phyloP scores from a whole-genome alignment of 139 green algal species.

The Closterium sp. region DNA sequence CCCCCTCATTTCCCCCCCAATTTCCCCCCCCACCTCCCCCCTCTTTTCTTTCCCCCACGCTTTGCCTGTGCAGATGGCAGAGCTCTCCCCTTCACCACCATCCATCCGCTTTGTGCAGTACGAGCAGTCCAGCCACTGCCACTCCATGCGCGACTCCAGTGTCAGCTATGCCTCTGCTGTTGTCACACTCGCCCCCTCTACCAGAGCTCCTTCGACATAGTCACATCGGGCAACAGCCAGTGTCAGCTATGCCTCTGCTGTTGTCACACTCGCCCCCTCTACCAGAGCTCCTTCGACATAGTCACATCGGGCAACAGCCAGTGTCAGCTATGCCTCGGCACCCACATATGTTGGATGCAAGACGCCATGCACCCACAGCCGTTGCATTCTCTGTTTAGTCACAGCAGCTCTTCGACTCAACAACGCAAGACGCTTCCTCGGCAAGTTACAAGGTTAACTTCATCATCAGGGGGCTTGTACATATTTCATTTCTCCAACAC shows the following conservation, averaged over 20 bases:
- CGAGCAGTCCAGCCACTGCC: slow-evolving; percentile 56
- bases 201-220: neutral
- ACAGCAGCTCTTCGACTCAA: too few species aligned
- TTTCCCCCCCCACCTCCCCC: neutral
- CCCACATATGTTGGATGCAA: too few species aligned
- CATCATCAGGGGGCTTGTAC: too few species aligned
- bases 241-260: neutral
- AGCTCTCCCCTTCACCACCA: neutral
- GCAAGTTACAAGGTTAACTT: too few species aligned
- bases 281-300: neutral
- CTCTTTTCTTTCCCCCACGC: neutral
- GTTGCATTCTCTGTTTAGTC: too few species aligned
- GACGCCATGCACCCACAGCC: too few species aligned
- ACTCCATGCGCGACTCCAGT: slow-evolving; percentile 34
- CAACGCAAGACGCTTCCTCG: too few species aligned
- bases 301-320: neutral
- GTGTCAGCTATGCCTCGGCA: neutral
- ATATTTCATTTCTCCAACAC: too few species aligned
- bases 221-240: neutral
- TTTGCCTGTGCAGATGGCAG: neutral
- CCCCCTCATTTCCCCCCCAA: neutral
- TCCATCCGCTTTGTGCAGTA: slow-evolving; percentile 52
- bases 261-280: neutral
- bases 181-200: neutral
- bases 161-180: slow-evolving; percentile 58